Base-by-base conservation (phyloP, 2,329 filamentous ascomycete genomes). In the Hymenoscyphus infarciens region DNA sequence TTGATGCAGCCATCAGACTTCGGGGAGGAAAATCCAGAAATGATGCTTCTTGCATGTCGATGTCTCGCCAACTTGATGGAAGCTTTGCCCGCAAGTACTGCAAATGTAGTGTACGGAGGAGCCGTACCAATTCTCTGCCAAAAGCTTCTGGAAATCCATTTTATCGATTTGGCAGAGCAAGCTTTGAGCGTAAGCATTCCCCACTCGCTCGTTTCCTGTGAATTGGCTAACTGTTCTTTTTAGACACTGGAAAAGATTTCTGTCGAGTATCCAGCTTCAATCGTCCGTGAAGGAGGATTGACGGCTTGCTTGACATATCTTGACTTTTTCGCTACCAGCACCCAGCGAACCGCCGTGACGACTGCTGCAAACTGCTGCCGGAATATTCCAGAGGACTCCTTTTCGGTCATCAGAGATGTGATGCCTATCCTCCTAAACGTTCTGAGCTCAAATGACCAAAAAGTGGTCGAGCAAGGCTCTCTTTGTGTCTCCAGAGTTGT, bases 1-100 rank as follows among this genome's bases (percentile, higher is more conserved):
- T 79, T 99, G 69, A 98, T 99, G 95, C 90, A 96, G 70, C 90
- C 91, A 2, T 91, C 91, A 73, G 92, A 96, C 62, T 87, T 91
- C 67, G 83, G 80, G 0, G 92, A 96, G 71, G 92, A 96, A 74
- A 97, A 97, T 70, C 91, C 93, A 0, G 95, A 99, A 75, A 91
- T 98, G 65, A 98, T 98, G 94, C 87, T 99, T 13, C 82, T 98
- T 64, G 94, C 95, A 22, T 99, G 95, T 74, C 90, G 96, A 64
- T 98, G 92, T 76, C 84, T 99, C 70, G 95, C 95, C 64, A 98
- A 99, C 74, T 77, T 99, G 61, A 99, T 99, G 95, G 95, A 99
- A 75, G 96, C 94, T 29, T 80, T 99, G 33, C 93, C 95, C 22
- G 88, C 92, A 38, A 94, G 94, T 62, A 95, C 95, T 57, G 91